Percentiles rank a stretch among this genome's conserved stretches.
phyloP scores from a whole-genome alignment of 495 filamentous ascomycete species.

The Cudoniella acicularis region DNA sequence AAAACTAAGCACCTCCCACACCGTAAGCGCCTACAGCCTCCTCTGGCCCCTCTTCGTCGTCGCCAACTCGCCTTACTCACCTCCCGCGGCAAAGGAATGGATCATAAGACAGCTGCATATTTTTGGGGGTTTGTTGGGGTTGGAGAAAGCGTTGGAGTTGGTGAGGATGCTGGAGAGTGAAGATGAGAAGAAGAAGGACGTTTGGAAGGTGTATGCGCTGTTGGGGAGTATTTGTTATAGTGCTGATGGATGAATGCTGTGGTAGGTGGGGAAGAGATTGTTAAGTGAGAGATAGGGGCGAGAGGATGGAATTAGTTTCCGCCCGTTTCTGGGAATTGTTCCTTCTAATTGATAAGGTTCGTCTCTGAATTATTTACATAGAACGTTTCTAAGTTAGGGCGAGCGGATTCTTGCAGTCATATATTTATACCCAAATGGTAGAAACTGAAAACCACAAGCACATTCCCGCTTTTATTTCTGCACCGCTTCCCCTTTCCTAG shows the following conservation, averaged over 20 bases:
- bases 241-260: neutral
- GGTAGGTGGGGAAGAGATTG: too few species aligned
- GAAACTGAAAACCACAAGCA: too few species aligned
- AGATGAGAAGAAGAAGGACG: neutral
- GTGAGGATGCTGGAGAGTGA: neutral
- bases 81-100: conserved; percentile 36
- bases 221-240: neutral
- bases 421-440: too few species aligned
- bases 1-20: neutral
- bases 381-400: too few species aligned
- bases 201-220: neutral
- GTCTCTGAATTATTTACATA: too few species aligned
- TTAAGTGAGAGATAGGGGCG: too few species aligned
- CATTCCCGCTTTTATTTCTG: too few species aligned
- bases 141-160: conserved; percentile 31
- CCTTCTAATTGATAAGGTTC: too few species aligned
- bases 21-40: conserved; percentile 34
- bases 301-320: too few species aligned
- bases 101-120: conserved; percentile 34
- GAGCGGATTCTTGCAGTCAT: too few species aligned
- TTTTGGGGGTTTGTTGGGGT: conserved; percentile 40
- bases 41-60: conserved; percentile 44
- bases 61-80: conserved; percentile 26
- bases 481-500: too few species aligned
- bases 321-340: too few species aligned